A percentile compares a stretch with the other conserved stretches of the same genome.
phyloP scores from a whole-genome alignment of 345 rosid species.

The Populus ilicifolia region DNA sequence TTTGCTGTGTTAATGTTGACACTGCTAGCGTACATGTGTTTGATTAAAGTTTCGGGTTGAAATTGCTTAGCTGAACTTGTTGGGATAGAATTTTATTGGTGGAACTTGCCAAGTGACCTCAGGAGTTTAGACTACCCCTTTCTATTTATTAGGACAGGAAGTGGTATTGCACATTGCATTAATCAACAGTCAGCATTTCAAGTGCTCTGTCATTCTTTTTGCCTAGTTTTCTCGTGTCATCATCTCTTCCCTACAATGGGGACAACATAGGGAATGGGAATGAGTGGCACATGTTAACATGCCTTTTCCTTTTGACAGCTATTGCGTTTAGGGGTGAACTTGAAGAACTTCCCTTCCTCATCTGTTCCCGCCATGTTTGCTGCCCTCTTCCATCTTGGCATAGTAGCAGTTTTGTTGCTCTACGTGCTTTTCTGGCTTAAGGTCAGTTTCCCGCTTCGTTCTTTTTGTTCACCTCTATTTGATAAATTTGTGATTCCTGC shows the following conservation, averaged over 20 bases:
- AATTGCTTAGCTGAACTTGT: background rate
- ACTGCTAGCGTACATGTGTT: background rate
- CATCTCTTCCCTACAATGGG: background rate
- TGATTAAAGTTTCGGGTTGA: background rate
- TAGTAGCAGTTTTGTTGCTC: conserved; percentile 78
- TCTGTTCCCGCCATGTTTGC: conserved; percentile 59
- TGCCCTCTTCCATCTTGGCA: conserved; percentile 76
- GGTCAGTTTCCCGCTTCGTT: conserved; percentile 35
- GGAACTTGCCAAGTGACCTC: background rate
- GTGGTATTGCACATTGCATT: background rate
- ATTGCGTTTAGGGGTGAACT: conserved; percentile 62
- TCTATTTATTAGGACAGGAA: background rate
- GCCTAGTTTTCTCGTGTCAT: background rate
- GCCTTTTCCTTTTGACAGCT: conserved; percentile 44
- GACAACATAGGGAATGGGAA: background rate
- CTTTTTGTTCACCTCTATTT: background rate
- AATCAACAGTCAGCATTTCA: background rate
- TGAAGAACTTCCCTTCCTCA: conserved; percentile 82
- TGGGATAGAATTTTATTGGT: background rate
- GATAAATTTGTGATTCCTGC: background rate
- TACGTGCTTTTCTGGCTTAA: conserved; percentile 91
- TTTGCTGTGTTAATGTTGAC: background rate
- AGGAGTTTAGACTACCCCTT: background rate
- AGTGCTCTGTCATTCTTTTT: background rate
- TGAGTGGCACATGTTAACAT: background rate